Percentiles rank a stretch among this genome's conserved stretches.
Conservation (phyloP, 371 early-diverging fungal species). For the Saksenaea vasiformis region DNA sequence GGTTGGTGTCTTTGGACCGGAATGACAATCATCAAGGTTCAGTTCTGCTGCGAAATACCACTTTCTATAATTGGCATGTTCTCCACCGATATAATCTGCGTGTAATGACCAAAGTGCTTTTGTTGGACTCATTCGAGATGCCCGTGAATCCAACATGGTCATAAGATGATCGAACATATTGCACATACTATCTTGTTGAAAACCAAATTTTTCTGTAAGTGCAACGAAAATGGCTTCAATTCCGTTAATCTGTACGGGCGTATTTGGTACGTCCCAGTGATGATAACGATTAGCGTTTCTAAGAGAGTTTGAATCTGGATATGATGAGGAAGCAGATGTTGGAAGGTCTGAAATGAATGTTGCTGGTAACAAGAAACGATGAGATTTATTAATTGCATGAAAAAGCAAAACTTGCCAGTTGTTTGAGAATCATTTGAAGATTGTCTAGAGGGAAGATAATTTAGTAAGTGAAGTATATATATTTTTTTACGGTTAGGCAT, state of each 20-base stretch:
- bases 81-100: conserved; percentile 88
- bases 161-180: conserved; percentile 80
- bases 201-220: conserved; percentile 64
- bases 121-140: conserved; percentile 75
- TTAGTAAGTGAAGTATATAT: no score
- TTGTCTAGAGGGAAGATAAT: not conserved
- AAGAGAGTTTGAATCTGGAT: not conserved
- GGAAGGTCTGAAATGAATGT: not conserved
- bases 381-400: not conserved
- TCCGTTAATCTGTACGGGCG: conserved; percentile 10
- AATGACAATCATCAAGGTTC: conserved; percentile 57
- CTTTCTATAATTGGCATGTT: conserved; percentile 82
- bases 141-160: conserved; percentile 84
- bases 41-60: conserved; percentile 87
- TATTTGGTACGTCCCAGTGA: conserved; percentile 21
- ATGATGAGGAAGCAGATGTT: not conserved
- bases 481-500: not conserved
- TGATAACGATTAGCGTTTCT: conserved; percentile 18
- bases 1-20: conserved; percentile 25
- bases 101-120: conserved; percentile 79
- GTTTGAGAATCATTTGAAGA: not conserved
- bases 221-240: conserved; percentile 26
- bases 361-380: not conserved
- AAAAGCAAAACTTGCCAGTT: not conserved
- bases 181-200: conserved; percentile 78